Percentiles rank a stretch among this genome's conserved stretches.
Evolutionary conservation across 148 eudicot genomes (phyloP).

Genomic region (Limonium bicolor): DNA sequence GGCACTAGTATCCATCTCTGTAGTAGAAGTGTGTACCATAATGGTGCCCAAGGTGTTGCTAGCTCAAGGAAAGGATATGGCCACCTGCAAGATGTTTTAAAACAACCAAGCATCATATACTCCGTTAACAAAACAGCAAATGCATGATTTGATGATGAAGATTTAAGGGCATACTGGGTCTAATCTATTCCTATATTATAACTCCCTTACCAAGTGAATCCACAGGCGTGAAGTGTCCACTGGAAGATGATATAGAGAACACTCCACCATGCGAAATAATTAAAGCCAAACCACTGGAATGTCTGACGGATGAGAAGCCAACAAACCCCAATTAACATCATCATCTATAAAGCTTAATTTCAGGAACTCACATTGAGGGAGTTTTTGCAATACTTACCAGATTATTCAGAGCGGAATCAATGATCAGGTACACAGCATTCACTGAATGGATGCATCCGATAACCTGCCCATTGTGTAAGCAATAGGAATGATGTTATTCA

Average conservation of each 20-base stretch:
- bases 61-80: conserved; percentile 94
- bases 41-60: conserved; percentile 66
- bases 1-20: background rate
- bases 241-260: conserved; percentile 43
- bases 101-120: no score
- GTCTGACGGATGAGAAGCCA: no score
- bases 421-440: conserved; percentile 52
- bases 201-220: conserved; percentile 48
- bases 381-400: conserved; percentile 35
- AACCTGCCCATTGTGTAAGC: no score
- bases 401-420: conserved; percentile 56
- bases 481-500: no score
- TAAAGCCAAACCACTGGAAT: conserved; percentile 54
- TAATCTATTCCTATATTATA: no score
- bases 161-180: no score
- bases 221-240: conserved; percentile 72
- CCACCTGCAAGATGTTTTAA: conserved; percentile 92
- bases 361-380: no score
- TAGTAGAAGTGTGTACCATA: conserved; percentile 57
- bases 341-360: no score
- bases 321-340: no score
- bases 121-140: no score
- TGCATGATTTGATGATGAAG: no score
- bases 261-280: conserved; percentile 51
- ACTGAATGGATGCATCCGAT: conserved; percentile 56